Percentiles rank a stretch among this genome's conserved stretches.
Conservation (phyloP, 371 early-diverging fungal genomes). For the Encephalitozoon intestinalis region DNA sequence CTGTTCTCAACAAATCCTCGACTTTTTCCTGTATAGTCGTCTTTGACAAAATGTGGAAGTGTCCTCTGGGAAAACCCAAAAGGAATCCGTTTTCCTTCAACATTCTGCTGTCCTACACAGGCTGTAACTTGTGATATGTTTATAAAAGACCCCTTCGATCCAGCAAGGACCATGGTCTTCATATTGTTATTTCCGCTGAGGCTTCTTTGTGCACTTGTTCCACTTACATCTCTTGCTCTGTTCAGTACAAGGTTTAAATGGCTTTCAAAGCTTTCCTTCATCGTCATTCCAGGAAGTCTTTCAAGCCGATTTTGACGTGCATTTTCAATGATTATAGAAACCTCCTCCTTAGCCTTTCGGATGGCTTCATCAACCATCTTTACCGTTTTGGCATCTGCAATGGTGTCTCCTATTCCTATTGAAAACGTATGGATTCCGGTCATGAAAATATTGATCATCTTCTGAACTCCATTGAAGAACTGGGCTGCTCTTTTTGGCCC, state of each 20-base stretch:
- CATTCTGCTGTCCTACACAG: constrained; percentile 98
- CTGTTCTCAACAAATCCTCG: constrained; percentile 96
- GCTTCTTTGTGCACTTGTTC: constrained; percentile 75
- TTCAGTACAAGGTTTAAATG: constrained; percentile 75
- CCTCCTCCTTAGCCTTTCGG: constrained; percentile 71
- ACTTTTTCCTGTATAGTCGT: constrained; percentile 88
- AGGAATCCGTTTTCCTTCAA: constrained; percentile 95
- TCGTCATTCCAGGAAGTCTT: constrained; percentile 86
- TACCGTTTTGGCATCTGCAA: constrained; percentile 80
- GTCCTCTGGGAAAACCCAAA: constrained; percentile 89
- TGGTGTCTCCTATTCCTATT: constrained; percentile 96
- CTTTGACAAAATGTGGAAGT: constrained; percentile 91
- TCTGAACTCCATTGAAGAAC: constrained; percentile 87
- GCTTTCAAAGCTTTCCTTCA: constrained; percentile 87
- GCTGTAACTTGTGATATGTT: constrained; percentile 97
- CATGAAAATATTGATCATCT: constrained; percentile 88
- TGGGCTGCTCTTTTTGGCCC: constrained; percentile 76
- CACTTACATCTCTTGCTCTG: constrained; percentile 86
- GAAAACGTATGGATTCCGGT: constrained; percentile 75
- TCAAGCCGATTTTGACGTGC: constrained; percentile 78
- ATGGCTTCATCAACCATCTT: constrained; percentile 73
- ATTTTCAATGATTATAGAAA: constrained; percentile 71
- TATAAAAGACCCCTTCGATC: constrained; percentile 93
- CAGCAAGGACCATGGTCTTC: constrained; percentile 92
- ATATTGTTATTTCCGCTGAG: constrained; percentile 87